Base-by-base conservation (phyloP, 2,329 filamentous ascomycete genomes). In the Calonectria honghensis region DNA sequence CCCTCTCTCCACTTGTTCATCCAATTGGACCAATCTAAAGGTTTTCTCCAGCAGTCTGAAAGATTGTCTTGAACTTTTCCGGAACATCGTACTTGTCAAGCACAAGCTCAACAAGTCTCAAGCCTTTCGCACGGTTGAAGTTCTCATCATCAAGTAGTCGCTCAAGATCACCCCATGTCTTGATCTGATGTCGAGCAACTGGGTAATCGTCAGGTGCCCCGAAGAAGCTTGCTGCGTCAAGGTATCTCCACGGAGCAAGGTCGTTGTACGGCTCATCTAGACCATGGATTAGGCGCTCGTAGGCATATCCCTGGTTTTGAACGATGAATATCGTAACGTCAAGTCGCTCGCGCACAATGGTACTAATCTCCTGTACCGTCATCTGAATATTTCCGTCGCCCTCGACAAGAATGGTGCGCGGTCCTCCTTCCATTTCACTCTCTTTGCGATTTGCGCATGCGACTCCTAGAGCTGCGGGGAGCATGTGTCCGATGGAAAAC, bases 401-500 rank as follows among this genome's bases (percentile, higher is more conserved):
- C 24, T 63, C 57, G 3, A 63, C 29, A 14, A 63, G 57, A 9
- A 63, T 63, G 1, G 57, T 63, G 3, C 57, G 57, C 10, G 57
- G 57, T n/a, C 35, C 14, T 16, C 24, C 27, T 1, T 41, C 24
- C 20, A 24, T 27, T 18, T 27, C 4, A 41, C 4, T 41, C 2
- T 63, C 35, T 7, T 18, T 41, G 3, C 35, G 57, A 27, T 63
- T 18, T 24, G 57, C 57, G 9, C 57, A 63, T 16, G 57, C 57
- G 14, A 63, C 6, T 3, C 57, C 57, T 0, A 63, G 35, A 20
- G 57, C 57, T 6, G 57, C 57, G 4, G 57, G 57, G 18, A 63
- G 57, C 57, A 63, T 63, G 10, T 63, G 57, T 16, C 57, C 57
- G 24, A 63, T 41, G 7, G 57, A 63, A 14, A 63, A 63, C 57